Evolutionary conservation across 441 rosid genomes (phyloP).

Genomic region (Rhodomyrtus psidioides): DNA sequence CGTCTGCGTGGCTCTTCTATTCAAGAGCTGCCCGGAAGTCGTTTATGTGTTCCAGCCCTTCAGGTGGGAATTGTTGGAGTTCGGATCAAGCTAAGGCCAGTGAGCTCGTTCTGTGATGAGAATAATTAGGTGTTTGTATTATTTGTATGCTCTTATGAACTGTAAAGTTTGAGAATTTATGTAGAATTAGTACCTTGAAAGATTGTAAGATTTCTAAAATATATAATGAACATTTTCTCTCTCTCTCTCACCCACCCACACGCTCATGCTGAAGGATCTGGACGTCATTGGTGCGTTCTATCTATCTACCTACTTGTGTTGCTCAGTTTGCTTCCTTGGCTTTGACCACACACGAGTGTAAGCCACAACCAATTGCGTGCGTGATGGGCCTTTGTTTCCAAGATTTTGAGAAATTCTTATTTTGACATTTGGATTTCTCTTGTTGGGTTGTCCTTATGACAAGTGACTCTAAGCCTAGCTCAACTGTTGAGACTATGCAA

Average conservation of each 20-base stretch:
- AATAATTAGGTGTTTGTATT: not conserved
- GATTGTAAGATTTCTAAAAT: not conserved
- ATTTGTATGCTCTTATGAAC: not conserved
- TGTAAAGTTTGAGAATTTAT: not conserved
- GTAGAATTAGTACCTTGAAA: not conserved
- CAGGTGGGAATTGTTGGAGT: slow-evolving; percentile 86
- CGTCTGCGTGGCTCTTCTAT: slow-evolving; percentile 85
- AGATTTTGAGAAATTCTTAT: not conserved
- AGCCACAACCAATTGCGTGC: not conserved
- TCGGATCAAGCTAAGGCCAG: slow-evolving; percentile 56
- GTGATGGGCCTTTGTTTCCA: not conserved
- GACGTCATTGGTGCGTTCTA: not conserved
- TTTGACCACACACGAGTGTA: not conserved
- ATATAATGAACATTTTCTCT: not conserved
- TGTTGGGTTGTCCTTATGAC: not conserved
- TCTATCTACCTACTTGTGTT: not conserved
- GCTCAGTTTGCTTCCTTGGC: not conserved
- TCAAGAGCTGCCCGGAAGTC: slow-evolving; percentile 90
- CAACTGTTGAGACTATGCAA: not conserved
- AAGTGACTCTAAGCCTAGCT: not conserved
- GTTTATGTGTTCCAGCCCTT: slow-evolving; percentile 76
- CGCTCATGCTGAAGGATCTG: not conserved
- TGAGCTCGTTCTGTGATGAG: not conserved
- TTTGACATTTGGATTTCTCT: not conserved
- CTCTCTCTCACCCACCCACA: not conserved